Conservation (phyloP, 768 basidiomycete species). For the Gymnopilus junonius region DNA sequence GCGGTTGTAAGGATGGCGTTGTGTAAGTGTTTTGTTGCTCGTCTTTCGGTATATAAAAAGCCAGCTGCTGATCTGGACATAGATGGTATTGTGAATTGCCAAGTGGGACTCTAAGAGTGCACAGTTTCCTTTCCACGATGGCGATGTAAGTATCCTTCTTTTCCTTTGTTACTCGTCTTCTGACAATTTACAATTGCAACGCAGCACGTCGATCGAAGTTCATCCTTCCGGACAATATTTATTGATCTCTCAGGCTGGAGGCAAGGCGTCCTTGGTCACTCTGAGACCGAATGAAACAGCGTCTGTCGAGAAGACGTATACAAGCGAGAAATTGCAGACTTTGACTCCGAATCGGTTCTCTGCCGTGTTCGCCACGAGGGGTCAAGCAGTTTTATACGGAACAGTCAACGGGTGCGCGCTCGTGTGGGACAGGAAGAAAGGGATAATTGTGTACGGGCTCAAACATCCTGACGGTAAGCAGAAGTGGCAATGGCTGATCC, state of each 20-base stretch:
- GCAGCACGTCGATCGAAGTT: conserved; percentile 59
- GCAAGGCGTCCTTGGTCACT: conserved; percentile 53
- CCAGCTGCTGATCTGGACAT: conserved; percentile 9
- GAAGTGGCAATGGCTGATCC: background rate
- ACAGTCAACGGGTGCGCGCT: conserved; percentile 55
- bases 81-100: conserved; percentile 76
- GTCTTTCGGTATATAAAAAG: background rate
- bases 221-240: conserved; percentile 52
- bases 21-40: conserved; percentile 45
- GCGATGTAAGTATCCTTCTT: conserved; percentile 56
- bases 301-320: conserved; percentile 56
- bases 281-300: conserved; percentile 55
- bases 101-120: conserved; percentile 66
- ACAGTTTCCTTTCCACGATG: conserved; percentile 53
- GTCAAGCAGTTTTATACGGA: conserved; percentile 62
- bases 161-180: background rate
- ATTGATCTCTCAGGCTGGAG: conserved; percentile 56
- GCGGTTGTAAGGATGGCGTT: conserved; percentile 72
- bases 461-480: conserved; percentile 62
- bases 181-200: background rate
- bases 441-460: conserved; percentile 58
- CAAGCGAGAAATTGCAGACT: conserved; percentile 39
- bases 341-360: conserved; percentile 37
- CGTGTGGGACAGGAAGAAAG: conserved; percentile 65
- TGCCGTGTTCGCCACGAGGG: conserved; percentile 56